Percentiles rank a stretch among this genome's conserved stretches.
These are phyloP conservation scores for Macrophomina tecta DNA, from an alignment of 2,329 filamentous ascomycete species.

Conservation along the genomic window DNA sequence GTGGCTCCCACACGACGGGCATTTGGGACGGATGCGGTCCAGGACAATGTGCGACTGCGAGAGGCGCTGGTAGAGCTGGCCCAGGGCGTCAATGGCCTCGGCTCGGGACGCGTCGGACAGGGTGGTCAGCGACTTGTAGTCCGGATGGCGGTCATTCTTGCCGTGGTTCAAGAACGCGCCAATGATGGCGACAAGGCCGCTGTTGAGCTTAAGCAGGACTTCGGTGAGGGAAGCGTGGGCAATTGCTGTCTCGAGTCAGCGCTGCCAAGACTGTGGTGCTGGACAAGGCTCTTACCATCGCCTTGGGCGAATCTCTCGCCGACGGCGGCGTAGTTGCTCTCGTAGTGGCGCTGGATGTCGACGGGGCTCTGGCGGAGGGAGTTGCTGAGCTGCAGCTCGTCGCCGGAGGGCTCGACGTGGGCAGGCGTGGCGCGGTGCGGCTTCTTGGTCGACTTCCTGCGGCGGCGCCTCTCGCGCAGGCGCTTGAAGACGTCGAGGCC, in stretches of 20 bases:
- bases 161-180: slow-evolving; percentile 50
- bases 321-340: slow-evolving; percentile 43
- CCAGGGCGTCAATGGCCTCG: slow-evolving; percentile 52
- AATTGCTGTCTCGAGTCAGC: slow-evolving; percentile 43
- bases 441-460: slow-evolving; percentile 36
- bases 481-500: slow-evolving; percentile 54
- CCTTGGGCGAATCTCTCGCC: slow-evolving; percentile 51
- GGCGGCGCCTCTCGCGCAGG: slow-evolving; percentile 43
- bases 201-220: slow-evolving; percentile 54
- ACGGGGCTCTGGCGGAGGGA: slow-evolving; percentile 49
- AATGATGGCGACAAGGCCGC: slow-evolving; percentile 55
- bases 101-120: slow-evolving; percentile 53
- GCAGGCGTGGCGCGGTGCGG: slow-evolving; percentile 1
- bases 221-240: slow-evolving; percentile 54
- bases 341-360: slow-evolving; percentile 52
- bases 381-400: slow-evolving; percentile 48
- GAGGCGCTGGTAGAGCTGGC: slow-evolving; percentile 47
- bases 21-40: slow-evolving; percentile 35
- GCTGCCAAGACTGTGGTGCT: neutral
- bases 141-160: slow-evolving; percentile 43
- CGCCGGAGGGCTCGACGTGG: slow-evolving; percentile 31
- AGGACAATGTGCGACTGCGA: slow-evolving; percentile 44
- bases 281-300: slow-evolving; percentile 45
- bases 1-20: slow-evolving; percentile 36
- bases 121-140: slow-evolving; percentile 53